Base-by-base conservation (phyloP, 2,329 filamentous ascomycete genomes). In the Beauveria pseudobassiana region DNA sequence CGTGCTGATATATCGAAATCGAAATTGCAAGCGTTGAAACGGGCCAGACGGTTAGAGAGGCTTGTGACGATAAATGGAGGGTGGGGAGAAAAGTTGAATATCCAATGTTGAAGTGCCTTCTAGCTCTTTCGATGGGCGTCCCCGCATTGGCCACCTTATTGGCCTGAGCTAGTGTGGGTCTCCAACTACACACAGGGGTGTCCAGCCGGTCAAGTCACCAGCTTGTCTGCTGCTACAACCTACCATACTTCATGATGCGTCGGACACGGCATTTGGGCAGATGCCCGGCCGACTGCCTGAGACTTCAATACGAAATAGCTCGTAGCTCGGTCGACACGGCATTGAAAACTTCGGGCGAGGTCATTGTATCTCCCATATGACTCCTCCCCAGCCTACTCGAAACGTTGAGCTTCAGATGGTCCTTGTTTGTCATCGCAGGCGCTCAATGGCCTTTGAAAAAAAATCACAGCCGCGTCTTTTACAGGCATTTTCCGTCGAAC, bases 101-200 rank as follows among this genome's bases (percentile, higher is more conserved):
- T 61, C 64, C 59, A 16, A 68, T 67, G 67, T 60, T 52, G 51
- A 57, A 50, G 63, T 69, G 68, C 70, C 69, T 77, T 77, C 75
- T 77, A 77, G 75, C 72, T 76, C 70, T 68, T 77, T 77, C 75
- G 75, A 77, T 74, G 71, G 68, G 58, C 60, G 66, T 55, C 69
- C 68, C 63, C 65, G 65, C 64, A 67, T 54, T 59, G 42, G 64
- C 63, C 57, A 64, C 62, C 42, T 62, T 48, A 76, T 75, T 75
- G 74, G 73, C 63, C 65, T 50, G 43, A 65, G 64, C 60, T 65
- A 61, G 59, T 68, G 64, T 65, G 65, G 64, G 61, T 62, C 66
- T 49, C 26, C 26, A 55, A n/a, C 51, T 40, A 22, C 22, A 28
- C 34, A 38, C 34, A 38, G 34, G 12, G 34, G 34, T 43, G 34